phyloP scores from a whole-genome alignment of 2,329 filamentous ascomycete genomes.

The Penicillium sp. region DNA sequence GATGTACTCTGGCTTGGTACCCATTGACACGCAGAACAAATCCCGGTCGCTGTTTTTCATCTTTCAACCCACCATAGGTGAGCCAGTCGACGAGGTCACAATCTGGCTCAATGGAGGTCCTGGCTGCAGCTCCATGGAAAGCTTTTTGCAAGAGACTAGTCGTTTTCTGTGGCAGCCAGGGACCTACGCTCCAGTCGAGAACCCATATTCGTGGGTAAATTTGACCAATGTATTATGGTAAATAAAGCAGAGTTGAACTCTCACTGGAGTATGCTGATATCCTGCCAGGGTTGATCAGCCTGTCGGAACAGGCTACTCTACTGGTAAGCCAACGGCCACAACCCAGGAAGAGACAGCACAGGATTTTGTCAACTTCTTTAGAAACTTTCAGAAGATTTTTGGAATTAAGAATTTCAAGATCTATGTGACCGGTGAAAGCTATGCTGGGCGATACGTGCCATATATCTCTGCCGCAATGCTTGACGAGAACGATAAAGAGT shows the following conservation, averaged over 20 bases:
- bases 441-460: conserved; percentile 64
- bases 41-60: conserved; percentile 45
- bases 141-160: conserved; percentile 70
- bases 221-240: conserved; percentile 73
- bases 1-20: conserved; percentile 47
- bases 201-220: conserved; percentile 68
- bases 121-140: conserved; percentile 56
- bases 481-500: conserved; percentile 58
- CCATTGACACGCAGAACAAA: conserved; percentile 48
- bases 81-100: conserved; percentile 41
- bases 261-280: not conserved
- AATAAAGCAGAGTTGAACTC: conserved; percentile 26
- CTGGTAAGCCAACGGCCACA: conserved; percentile 58
- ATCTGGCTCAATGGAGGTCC: conserved; percentile 51
- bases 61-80: conserved; percentile 44
- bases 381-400: conserved; percentile 69
- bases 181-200: conserved; percentile 58
- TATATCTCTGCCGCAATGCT: conserved; percentile 72
- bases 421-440: conserved; percentile 69
- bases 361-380: conserved; percentile 72
- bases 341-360: conserved; percentile 62
- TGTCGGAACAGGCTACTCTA: conserved; percentile 61
- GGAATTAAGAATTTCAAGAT: conserved; percentile 62
- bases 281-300: conserved; percentile 32
- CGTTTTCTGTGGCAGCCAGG: conserved; percentile 67